Conservation (phyloP, 208 protist genomes). For the Acanthamoeba sp. region DNA sequence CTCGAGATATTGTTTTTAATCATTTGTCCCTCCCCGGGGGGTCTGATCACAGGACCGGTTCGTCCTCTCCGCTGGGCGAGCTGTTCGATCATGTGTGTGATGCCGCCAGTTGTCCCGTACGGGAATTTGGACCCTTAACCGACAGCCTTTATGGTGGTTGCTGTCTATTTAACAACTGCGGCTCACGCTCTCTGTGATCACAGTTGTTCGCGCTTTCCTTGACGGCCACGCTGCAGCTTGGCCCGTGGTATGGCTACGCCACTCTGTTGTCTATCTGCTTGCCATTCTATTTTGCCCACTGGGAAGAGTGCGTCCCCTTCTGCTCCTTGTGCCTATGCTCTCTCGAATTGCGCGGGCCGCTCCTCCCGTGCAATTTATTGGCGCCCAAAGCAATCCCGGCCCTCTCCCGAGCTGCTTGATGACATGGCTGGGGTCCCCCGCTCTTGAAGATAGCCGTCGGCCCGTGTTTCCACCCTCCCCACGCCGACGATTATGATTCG, state of each 20-base stretch:
- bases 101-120: conserved; percentile 37
- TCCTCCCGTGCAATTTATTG: not conserved
- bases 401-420: not conserved
- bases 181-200: not conserved
- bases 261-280: conserved; percentile 14
- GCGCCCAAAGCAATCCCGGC: not conserved
- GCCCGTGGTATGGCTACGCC: conserved; percentile 40
- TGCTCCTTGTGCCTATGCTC: too few species aligned
- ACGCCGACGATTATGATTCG: not conserved
- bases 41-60: not conserved
- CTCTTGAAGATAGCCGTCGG: not conserved
- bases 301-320: conserved; percentile 30
- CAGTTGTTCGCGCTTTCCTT: conserved; percentile 30
- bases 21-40: not conserved
- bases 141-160: not conserved
- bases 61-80: conserved; percentile 43
- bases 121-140: not conserved
- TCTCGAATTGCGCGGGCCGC: too few species aligned
- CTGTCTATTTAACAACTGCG: not conserved
- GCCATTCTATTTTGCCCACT: conserved; percentile 52
- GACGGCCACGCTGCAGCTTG: conserved; percentile 23
- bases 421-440: not conserved
- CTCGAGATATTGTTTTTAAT: not conserved
- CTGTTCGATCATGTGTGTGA: conserved; percentile 50
- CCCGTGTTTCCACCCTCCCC: not conserved